Base-by-base conservation (phyloP, 192 early-diverging fungal species). In the Jimgerdemannia flammicorona region DNA sequence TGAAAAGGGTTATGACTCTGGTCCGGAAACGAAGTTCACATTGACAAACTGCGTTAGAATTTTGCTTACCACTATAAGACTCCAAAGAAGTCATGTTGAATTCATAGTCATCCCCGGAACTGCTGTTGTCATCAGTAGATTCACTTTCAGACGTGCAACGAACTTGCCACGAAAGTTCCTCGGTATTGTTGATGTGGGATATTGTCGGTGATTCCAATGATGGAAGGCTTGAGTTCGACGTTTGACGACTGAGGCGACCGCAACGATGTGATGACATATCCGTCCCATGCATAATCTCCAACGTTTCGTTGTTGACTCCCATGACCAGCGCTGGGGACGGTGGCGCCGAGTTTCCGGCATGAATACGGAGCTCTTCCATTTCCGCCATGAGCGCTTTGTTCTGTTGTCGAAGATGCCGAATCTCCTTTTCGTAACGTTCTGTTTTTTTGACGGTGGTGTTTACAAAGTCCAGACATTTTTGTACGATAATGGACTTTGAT, bases 401-500 rank as follows among this genome's bases (percentile, higher is more conserved):
- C 49, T 59, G 49, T 14, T 59, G 49, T 59, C 49, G 49, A 59
- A 59, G 49, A 59, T 59, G 49, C 14, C 49, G 6, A 14, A 59
- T 59, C 14, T 59, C 49, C 49, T 59, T 59, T 14, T 59, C 49
- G 49, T 59, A 59, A 59, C 49, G 49, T 10, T 59, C 49, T 59
- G 49, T 59, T 59, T 59, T 59, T 59, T 10, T 14, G 49, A 14
- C 49, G 6, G 72, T 71, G 69, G 70, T 69, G 43, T 69, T 20
- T 9, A 78, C 87, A 80, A 88, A 92, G 4, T 93, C 92, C 44
- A 95, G 81, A 8, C 92, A 94, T 76, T 92, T 91, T 66, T 89
- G 83, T 39, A 95, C 94, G 71, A 95, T 95, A 70, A 90, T 89
- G 44, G 92, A 90, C 76, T 95, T 95, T 71, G 90, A 91, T 20